Percentiles rank a stretch among this genome's conserved stretches.
Evolutionary conservation across 352 stramenopile species (phyloP).

Genomic region (Phytophthora boehmeriae): DNA sequence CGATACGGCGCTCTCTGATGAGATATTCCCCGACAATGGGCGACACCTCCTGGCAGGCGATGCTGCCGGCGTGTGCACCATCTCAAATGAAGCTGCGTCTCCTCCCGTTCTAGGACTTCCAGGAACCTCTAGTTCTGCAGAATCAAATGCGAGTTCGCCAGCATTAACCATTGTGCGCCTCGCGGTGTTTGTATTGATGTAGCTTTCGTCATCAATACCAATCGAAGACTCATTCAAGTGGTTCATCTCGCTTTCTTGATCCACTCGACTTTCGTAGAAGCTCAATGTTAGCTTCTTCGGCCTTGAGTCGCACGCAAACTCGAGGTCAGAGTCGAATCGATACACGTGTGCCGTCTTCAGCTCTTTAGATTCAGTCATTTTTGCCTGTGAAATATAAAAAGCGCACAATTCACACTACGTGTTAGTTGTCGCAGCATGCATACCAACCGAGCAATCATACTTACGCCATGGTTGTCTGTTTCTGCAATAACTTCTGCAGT

Average conservation of each 20-base stretch:
- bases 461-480: slow-evolving; percentile 70
- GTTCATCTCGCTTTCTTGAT: slow-evolving; percentile 23
- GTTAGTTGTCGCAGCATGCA: not conserved
- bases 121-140: slow-evolving; percentile 35
- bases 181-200: slow-evolving; percentile 38
- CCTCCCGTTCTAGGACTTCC: slow-evolving; percentile 60
- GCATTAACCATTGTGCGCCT: slow-evolving; percentile 15
- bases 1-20: slow-evolving; percentile 37
- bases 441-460: slow-evolving; percentile 12
- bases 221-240: slow-evolving; percentile 53
- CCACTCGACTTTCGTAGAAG: slow-evolving; percentile 65
- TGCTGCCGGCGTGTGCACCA: slow-evolving; percentile 59
- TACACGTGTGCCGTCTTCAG: slow-evolving; percentile 82
- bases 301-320: slow-evolving; percentile 69
- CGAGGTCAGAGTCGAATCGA: slow-evolving; percentile 79
- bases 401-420: not conserved
- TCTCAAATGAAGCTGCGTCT: slow-evolving; percentile 68
- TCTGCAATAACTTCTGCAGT: slow-evolving; percentile 64
- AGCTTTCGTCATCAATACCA: slow-evolving; percentile 64
- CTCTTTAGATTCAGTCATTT: slow-evolving; percentile 69
- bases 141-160: slow-evolving; percentile 16
- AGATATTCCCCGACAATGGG: slow-evolving; percentile 30
- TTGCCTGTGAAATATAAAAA: slow-evolving; percentile 26
- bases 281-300: slow-evolving; percentile 75
- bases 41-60: slow-evolving; percentile 41